Percentiles rank a stretch among this genome's conserved stretches.
phyloP scores from a whole-genome alignment of 2,329 filamentous ascomycete species.

The Penicillium sp. region DNA sequence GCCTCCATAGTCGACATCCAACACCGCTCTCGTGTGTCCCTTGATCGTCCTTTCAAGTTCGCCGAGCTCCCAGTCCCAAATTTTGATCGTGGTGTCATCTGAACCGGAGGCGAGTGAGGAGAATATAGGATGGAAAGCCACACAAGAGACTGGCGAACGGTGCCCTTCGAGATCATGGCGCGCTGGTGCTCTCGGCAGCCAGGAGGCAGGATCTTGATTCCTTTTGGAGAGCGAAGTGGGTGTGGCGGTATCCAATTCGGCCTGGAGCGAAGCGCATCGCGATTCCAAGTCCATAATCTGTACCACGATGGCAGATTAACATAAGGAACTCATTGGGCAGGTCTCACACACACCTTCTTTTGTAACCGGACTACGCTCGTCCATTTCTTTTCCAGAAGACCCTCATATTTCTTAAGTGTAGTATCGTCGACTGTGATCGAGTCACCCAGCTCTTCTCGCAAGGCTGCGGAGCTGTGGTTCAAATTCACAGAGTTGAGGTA shows the following conservation, averaged over 20 bases:
- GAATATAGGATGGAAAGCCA: slow-evolving; percentile 91
- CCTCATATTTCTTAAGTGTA: slow-evolving; percentile 92
- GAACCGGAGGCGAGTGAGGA: slow-evolving; percentile 87
- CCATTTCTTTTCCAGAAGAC: slow-evolving; percentile 96
- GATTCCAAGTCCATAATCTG: slow-evolving; percentile 94
- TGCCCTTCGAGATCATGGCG: slow-evolving; percentile 83
- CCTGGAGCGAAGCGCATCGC: slow-evolving; percentile 70
- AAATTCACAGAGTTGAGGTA: slow-evolving; percentile 78
- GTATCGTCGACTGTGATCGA: slow-evolving; percentile 70
- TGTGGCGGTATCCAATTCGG: slow-evolving; percentile 81
- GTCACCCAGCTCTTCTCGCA: slow-evolving; percentile 76
- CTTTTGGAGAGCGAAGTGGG: slow-evolving; percentile 74
- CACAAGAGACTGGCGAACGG: slow-evolving; percentile 76
- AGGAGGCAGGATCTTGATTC: slow-evolving; percentile 80
- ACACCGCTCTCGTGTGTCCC: slow-evolving; percentile 83
- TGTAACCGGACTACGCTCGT: slow-evolving; percentile 91
- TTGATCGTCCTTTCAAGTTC: slow-evolving; percentile 89
- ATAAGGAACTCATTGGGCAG: slow-evolving; percentile 4
- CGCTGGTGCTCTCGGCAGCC: slow-evolving; percentile 82
- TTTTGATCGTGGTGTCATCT: slow-evolving; percentile 91
- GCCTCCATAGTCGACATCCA: slow-evolving; percentile 88
- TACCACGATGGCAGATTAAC: slow-evolving; percentile 16
- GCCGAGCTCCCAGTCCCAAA: slow-evolving; percentile 95
- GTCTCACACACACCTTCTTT: slow-evolving; percentile 70
- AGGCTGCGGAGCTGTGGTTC: slow-evolving; percentile 65